Evolutionary conservation across 306 rosid species (phyloP), one percentile per base, ranked within the genome.

Genomic region (Acacia confusa): DNA sequence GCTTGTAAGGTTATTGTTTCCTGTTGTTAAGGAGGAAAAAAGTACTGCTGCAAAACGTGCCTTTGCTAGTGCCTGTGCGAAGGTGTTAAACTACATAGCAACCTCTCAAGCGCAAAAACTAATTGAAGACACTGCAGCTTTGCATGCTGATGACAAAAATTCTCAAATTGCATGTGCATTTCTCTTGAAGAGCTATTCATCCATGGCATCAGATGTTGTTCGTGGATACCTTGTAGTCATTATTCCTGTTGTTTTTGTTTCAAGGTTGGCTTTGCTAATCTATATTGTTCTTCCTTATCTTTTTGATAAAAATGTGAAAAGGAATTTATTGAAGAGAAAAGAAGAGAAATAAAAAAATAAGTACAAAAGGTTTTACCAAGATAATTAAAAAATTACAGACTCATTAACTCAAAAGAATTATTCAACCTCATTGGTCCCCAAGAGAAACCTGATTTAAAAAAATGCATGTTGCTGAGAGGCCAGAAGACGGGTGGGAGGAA

Each of bases 31-130:
- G 84, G 98, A 89, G 64, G 97, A 95, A 83, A 95, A 83, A 87
- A 93, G 99, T 87, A 81, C 83, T 71, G 81, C 88, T 47, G 93
- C 92, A 70, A 95, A 95, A 84, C 97, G 99, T 72, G 95, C 99
- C 75, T 95, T 95, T 79, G 94, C 99, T 63, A 84, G 90, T 81
- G 94, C 97, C 67, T 95, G 97, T 88, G 97, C 92, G 0, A 81
- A 84, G 44, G 88, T 90, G 77, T 81, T 95, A 74, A 93, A 93
- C 45, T 84, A 89, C 83, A 64, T 90, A 65, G 81, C 91, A 58
- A 84, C 82, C 70, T 58, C 91, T 63, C 99, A 89, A 88, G 92
- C 92, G 61, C 91, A 95, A 80, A 95, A 87, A 77, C 78, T 95
- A 50, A 87, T 95, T 70, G 97, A 95, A 79, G 99, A 95, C 67